Percentiles rank a stretch among this genome's conserved stretches.
Evolutionary conservation across 805 yeast genomes (phyloP).

Genomic region (Hanseniaspora pseudoguilliermondii): DNA sequence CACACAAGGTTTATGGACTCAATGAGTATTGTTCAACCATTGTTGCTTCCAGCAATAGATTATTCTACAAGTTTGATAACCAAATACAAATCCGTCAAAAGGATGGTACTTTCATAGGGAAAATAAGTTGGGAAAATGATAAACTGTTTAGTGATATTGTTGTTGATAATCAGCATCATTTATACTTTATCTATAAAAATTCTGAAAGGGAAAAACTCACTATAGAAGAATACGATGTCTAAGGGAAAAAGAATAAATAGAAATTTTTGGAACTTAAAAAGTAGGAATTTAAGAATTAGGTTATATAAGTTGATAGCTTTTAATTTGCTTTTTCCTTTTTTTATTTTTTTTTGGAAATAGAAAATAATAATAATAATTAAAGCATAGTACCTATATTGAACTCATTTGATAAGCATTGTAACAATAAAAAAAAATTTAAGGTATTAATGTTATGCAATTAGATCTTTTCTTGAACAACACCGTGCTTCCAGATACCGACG

Average conservation of each 20-base stretch:
- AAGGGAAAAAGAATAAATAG: neutral
- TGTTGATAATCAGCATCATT: neutral
- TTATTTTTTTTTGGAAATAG: no score
- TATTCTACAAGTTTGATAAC: neutral
- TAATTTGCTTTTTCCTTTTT: no score
- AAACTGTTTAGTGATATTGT: neutral
- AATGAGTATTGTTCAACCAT: neutral
- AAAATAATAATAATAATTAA: no score
- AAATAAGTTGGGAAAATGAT: neutral
- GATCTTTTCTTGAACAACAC: constrained; percentile 79
- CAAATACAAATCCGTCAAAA: neutral
- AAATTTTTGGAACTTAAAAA: neutral
- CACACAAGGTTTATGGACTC: neutral
- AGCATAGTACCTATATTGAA: no score
- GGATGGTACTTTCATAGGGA: neutral
- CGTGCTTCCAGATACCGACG: constrained; percentile 98
- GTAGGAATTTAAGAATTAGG: neutral
- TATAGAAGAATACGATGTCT: neutral
- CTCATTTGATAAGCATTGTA: neutral
- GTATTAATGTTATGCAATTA: constrained; percentile 32
- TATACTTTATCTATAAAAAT: neutral
- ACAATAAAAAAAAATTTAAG: neutral
- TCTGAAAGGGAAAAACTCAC: neutral
- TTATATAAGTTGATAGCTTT: no score
- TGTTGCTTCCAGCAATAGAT: neutral